Evolutionary conservation across 2,329 filamentous ascomycete genomes (phyloP), one percentile per base, ranked within the genome.

Genomic region (Alternaria atra): DNA sequence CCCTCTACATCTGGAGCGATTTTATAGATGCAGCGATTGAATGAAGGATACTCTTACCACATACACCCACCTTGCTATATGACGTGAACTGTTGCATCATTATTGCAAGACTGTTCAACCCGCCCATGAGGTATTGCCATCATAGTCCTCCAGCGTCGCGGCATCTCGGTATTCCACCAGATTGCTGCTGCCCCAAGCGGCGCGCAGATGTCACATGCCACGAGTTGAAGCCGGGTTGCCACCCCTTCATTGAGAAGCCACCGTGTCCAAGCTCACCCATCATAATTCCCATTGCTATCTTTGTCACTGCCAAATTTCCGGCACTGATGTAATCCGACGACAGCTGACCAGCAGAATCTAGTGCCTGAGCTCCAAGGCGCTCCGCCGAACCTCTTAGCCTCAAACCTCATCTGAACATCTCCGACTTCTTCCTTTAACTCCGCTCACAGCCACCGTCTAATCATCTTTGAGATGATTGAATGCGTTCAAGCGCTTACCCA

Each of bases 271-370:
- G 69, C 70, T 72, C 69, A 63, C 47, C 35, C 48, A 59, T 50
- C 52, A 43, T 54, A 61, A 58, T 42, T 53, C 58, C 56, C 52
- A 48, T 54, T 54, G 63, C 71, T 63, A 67, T 70, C 65, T 70
- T 64, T 48, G 60, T 65, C 60, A 40, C 60, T 52, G 20, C 43
- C 44, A 39, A 39, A 51, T 48, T 52, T 52, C 63, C 64, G 63
- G 52, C 34, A 43, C 62, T 73, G 65, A 68, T 70, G 68, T 70
- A 65, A 62, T 61, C 59, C 55, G 57, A 58, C 60, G 61, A 67
- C 75, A 77, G 70, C 72, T 77, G 73, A 76, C 74, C 68, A 44
- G 66, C 65, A 68, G 55, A 68, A 46, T 58, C 64, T 67, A 58
- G 60, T 67, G 64, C 67, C 68, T 73, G 63, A 70, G 50, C 53